Base-by-base conservation (phyloP, 2,329 filamentous ascomycete genomes). In the Dryadomyces sulphureus region DNA sequence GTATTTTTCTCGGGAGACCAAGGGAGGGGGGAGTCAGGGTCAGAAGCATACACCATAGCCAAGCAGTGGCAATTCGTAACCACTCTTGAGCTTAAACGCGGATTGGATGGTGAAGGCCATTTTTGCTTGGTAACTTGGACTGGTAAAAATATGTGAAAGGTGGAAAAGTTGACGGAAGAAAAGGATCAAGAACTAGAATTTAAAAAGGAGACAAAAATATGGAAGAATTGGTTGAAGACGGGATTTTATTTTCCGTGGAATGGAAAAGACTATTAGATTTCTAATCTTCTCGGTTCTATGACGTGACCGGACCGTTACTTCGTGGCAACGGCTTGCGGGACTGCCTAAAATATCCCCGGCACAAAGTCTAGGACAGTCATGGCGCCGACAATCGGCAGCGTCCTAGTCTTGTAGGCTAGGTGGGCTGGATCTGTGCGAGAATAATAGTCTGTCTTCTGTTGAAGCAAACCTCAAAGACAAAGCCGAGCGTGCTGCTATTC, bases 381-480 rank as follows among this genome's bases (percentile, higher is more conserved):
- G 54, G 69, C 69, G 48, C 73, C 63, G 21, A 77, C 49, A 16
- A 75, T 53, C 7, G 60, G 62, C 8, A 63, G 61, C 27, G 73
- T 57, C 50, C 62, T 69, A 49, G 67, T 62, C 9, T 73, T 63
- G 54, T 84, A 84, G 0, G 60, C 70, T 45, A 66, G 60, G 59
- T 86, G 81, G 25, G 62, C 69, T 0, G 78, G 79, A 52, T 86
- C 81, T 21, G 72, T 64, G 41, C 70, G 58, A 2, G 80, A 57
- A 55, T 85, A 86, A 55, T 84, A 85, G 50, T 77, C 71, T 65
- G 54, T 86, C 80, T 50, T 75, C 71, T 25, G 67, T 65, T 40
- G 59, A 79, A 4, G 70, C 68, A 49, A 86, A 85, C 27, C 53
- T 81, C 71, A 22, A 74, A 68, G 1, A 86, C 69, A 53, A 84